A percentile compares a stretch with the other conserved stretches of the same genome.
These are phyloP conservation scores for Aspergillus sparsus DNA, from an alignment of 495 filamentous ascomycete genomes.

Conservation along the genomic window DNA sequence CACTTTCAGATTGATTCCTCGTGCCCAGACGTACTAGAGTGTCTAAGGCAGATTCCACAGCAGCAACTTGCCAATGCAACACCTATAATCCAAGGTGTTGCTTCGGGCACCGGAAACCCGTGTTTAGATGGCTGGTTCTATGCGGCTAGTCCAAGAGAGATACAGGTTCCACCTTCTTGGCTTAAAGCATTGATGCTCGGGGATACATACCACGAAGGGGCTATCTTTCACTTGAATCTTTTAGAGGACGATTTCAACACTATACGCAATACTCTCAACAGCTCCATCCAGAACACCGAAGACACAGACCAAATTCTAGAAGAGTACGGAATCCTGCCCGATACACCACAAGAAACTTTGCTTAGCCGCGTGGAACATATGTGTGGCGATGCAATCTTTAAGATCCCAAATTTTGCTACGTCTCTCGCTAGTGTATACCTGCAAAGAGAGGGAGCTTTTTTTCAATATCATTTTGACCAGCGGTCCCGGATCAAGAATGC, in stretches of 20 bases:
- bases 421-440: constrained; percentile 4
- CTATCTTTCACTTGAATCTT: constrained; percentile 36
- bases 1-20: constrained; percentile 28
- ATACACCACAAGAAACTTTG: constrained; percentile 15
- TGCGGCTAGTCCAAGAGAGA: constrained; percentile 21
- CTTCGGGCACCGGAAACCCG: constrained; percentile 31
- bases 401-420: constrained; percentile 31
- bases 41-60: constrained; percentile 28
- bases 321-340: constrained; percentile 24
- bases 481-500: constrained; percentile 31
- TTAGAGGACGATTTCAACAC: constrained; percentile 25
- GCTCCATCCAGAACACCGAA: constrained; percentile 18
- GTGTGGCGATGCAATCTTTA: constrained; percentile 36
- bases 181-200: constrained; percentile 33
- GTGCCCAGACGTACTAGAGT: constrained; percentile 19
- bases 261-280: constrained; percentile 19
- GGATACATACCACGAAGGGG: constrained; percentile 37
- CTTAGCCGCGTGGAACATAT: constrained; percentile 31
- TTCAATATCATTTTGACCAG: constrained; percentile 34
- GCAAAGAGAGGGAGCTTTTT: constrained; percentile 3
- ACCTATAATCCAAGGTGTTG: constrained; percentile 28
- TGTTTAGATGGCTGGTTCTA: constrained; percentile 38
- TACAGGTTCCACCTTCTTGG: constrained; percentile 29
- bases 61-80: constrained; percentile 35
- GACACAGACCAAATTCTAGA: constrained; percentile 26